Conservation (phyloP, 2,329 filamentous ascomycete species). For the Lasiodiplodia theobromae region DNA sequence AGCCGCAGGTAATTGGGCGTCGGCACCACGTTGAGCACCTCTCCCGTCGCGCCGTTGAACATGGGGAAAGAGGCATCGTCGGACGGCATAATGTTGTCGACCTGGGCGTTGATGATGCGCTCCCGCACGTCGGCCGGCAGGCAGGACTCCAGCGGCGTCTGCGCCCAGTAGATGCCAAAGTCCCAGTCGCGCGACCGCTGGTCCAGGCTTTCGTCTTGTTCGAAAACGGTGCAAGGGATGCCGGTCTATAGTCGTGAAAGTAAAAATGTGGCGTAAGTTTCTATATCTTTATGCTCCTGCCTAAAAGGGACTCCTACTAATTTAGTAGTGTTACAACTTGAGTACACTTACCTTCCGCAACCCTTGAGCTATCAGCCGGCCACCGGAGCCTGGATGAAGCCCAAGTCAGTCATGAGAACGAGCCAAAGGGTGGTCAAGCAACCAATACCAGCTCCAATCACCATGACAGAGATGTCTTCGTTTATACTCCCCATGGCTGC, state of each 20-base stretch:
- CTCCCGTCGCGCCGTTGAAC: conserved; percentile 45
- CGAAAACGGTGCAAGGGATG: conserved; percentile 60
- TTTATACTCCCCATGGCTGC: conserved; percentile 13
- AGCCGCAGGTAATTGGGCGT: conserved; percentile 45
- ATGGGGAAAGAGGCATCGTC: conserved; percentile 34
- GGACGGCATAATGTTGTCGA: conserved; percentile 57
- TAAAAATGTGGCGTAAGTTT: neutral
- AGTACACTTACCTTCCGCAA: conserved; percentile 45
- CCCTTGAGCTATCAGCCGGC: conserved; percentile 51
- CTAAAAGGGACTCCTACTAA: too few relatives aligned
- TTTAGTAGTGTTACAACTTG: neutral
- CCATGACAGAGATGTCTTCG: conserved; percentile 28
- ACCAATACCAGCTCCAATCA: conserved; percentile 28
- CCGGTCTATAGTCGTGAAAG: conserved; percentile 38
- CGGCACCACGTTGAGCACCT: conserved; percentile 38
- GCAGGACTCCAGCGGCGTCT: conserved; percentile 24
- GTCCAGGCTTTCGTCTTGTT: conserved; percentile 58
- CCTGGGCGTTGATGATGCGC: conserved; percentile 58
- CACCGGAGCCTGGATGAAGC: conserved; percentile 46
- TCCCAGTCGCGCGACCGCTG: conserved; percentile 65
- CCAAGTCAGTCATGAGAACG: conserved; percentile 41
- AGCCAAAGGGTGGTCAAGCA: neutral
- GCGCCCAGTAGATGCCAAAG: conserved; percentile 69
- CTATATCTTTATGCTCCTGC: neutral
- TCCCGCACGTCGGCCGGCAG: conserved; percentile 60